Conservation (phyloP, 306 rosid species). For the Corylus heterophylla region DNA sequence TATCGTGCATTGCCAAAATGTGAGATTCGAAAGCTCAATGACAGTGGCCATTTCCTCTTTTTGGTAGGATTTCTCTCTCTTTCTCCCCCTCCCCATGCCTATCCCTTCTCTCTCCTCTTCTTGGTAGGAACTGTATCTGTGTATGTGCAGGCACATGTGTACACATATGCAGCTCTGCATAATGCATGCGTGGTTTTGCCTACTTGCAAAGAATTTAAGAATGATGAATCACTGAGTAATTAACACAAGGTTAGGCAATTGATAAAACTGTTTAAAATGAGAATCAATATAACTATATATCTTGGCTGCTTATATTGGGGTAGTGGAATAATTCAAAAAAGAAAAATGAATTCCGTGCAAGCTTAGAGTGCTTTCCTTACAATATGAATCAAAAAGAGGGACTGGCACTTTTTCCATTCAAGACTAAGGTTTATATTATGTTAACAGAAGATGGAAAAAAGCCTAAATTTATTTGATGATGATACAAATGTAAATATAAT, state of each 20-base stretch:
- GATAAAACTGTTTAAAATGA: neutral
- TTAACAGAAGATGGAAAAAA: neutral
- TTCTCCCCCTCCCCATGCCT: neutral
- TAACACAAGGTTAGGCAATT: neutral
- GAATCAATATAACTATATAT: neutral
- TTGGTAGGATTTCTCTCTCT: slow-evolving; percentile 53
- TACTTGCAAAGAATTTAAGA: neutral
- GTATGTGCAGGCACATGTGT: neutral
- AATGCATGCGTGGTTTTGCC: neutral
- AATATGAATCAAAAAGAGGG: neutral
- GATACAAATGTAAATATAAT: neutral
- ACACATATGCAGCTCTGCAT: neutral
- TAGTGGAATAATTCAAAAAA: neutral
- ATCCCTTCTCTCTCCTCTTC: too few species aligned
- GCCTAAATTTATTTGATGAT: too few species aligned
- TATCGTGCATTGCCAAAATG: slow-evolving; percentile 42
- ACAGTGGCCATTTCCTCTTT: slow-evolving; percentile 76
- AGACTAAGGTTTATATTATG: neutral
- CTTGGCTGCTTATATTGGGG: neutral
- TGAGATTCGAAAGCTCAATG: slow-evolving; percentile 58
- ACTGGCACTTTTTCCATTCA: neutral
- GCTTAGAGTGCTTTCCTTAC: neutral
- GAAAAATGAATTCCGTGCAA: neutral
- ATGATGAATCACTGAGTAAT: neutral
- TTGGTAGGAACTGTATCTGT: neutral